Conservation (phyloP, 176 grass and related monocot species). For the Hsuehochloa calcarea region DNA sequence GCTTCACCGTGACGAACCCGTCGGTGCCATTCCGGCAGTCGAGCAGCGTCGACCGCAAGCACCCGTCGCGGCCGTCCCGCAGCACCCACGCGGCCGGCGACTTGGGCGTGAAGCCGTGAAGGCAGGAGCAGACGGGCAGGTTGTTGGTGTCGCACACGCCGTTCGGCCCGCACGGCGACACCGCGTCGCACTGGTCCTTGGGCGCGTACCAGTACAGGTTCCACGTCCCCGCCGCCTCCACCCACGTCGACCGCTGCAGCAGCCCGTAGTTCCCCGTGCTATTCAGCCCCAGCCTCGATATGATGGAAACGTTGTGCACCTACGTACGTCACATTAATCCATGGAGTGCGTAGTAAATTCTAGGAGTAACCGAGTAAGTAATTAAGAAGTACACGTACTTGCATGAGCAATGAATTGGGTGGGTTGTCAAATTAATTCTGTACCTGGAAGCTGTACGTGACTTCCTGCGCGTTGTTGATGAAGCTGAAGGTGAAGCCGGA, state of each 20-base stretch:
- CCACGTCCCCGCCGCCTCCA: slow-evolving; percentile 37
- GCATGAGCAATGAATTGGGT: too few species aligned
- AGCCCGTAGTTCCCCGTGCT: slow-evolving; percentile 31
- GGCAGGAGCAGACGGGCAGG: slow-evolving; percentile 45
- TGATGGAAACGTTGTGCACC: slow-evolving; percentile 39
- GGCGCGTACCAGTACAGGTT: slow-evolving; percentile 58
- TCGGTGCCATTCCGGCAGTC: slow-evolving; percentile 44
- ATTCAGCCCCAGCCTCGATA: slow-evolving; percentile 49
- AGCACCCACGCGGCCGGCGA: slow-evolving; percentile 37
- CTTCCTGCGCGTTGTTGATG: slow-evolving; percentile 42
- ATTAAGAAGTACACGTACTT: not conserved
- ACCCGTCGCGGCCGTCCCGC: slow-evolving; percentile 44
- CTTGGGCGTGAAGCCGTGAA: slow-evolving; percentile 42
- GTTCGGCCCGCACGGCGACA: slow-evolving; percentile 52
- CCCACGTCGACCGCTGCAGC: slow-evolving; percentile 55
- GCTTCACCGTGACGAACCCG: slow-evolving; percentile 41
- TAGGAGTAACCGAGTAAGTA: not conserved
- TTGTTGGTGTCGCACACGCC: slow-evolving; percentile 50
- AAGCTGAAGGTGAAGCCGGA: slow-evolving; percentile 48
- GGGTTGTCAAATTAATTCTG: not conserved
- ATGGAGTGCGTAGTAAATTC: too few species aligned
- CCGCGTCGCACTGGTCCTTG: slow-evolving; percentile 57
- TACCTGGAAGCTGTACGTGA: slow-evolving; percentile 55
- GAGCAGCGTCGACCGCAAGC: slow-evolving; percentile 42
- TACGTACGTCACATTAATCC: not conserved